Conservation (phyloP, 495 filamentous ascomycete genomes). For the Lichenothelia convexa region DNA sequence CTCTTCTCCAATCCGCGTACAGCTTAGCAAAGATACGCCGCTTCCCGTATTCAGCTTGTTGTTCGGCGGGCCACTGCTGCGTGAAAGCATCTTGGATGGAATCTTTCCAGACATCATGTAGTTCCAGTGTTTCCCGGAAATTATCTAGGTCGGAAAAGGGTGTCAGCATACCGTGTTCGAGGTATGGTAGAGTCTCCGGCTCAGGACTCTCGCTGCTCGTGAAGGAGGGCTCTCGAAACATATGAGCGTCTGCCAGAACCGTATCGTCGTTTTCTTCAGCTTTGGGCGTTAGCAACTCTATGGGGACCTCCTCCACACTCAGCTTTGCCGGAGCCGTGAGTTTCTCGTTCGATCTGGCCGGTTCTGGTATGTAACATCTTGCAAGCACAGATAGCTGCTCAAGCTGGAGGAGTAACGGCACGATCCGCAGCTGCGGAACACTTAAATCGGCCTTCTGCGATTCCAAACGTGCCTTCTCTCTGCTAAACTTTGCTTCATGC, state of each 20-base stretch:
- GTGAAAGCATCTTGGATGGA: constrained; percentile 4
- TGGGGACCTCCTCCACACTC: neutral
- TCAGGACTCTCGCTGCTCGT: constrained; percentile 13
- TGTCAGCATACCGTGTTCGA: constrained; percentile 16
- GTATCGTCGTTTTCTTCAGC: constrained; percentile 10
- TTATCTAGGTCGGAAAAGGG: constrained; percentile 12
- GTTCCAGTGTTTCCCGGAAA: constrained; percentile 10
- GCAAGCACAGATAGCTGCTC: constrained; percentile 11
- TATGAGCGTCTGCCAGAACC: constrained; percentile 6
- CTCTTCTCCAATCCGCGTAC: constrained; percentile 1
- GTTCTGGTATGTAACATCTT: neutral
- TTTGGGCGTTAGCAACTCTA: constrained; percentile 10
- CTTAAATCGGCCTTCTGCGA: constrained; percentile 19
- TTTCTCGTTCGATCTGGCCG: neutral
- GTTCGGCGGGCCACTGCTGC: neutral
- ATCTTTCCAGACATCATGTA: constrained; percentile 9
- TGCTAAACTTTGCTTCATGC: constrained; percentile 18
- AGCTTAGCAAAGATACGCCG: neutral
- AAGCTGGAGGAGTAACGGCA: constrained; percentile 15
- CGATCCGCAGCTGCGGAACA: constrained; percentile 12
- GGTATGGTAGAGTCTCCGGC: constrained; percentile 16
- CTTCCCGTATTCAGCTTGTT: constrained; percentile 1
- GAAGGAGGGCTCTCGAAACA: constrained; percentile 2
- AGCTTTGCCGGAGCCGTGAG: neutral
- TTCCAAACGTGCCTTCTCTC: constrained; percentile 17